These are phyloP conservation scores for Pyrus hybrid DNA, from an alignment of 331 rosid genomes.

Conservation along the genomic window DNA sequence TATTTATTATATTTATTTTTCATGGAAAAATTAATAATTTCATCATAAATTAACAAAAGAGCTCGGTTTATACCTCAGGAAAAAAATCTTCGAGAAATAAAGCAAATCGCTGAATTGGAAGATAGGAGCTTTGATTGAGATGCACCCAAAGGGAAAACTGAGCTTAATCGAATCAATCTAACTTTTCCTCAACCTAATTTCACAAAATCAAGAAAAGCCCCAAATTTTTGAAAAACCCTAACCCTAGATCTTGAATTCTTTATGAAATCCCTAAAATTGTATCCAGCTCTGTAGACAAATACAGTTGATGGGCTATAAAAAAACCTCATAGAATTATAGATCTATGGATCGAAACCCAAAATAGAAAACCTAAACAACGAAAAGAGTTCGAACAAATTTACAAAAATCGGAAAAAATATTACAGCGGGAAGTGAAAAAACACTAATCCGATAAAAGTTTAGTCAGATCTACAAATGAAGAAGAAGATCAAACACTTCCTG, in stretches of 20 bases:
- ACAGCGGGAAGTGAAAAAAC: conserved; percentile 2
- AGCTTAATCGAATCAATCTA: conserved; percentile 6
- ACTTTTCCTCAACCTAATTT: conserved; percentile 26
- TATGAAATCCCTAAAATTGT: conserved; percentile 3
- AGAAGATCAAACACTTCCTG: conserved; percentile 23
- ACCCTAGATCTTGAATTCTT: conserved; percentile 34
- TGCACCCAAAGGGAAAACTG: conserved; percentile 2
- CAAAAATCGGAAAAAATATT: conserved; percentile 9
- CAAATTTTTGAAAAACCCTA: conserved; percentile 44
- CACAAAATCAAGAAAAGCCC: conserved; percentile 34
- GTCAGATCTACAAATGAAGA: conserved; percentile 22
- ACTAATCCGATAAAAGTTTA: not conserved
- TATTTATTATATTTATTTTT: not conserved
- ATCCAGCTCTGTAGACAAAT: conserved; percentile 11
- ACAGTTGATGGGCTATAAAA: not conserved
- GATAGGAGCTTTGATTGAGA: not conserved
- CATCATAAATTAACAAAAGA: not conserved
- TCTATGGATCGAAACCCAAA: conserved; percentile 12
- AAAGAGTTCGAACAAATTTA: not conserved
- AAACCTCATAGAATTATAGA: not conserved
- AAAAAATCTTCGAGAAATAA: conserved; percentile 14
- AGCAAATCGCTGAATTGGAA: conserved; percentile 20
- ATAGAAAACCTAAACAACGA: not conserved
- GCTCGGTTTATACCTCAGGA: conserved; percentile 25
- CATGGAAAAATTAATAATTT: not conserved